Conservation (phyloP, 2,329 filamentous ascomycete species). For the Xylariaceae sp. region DNA sequence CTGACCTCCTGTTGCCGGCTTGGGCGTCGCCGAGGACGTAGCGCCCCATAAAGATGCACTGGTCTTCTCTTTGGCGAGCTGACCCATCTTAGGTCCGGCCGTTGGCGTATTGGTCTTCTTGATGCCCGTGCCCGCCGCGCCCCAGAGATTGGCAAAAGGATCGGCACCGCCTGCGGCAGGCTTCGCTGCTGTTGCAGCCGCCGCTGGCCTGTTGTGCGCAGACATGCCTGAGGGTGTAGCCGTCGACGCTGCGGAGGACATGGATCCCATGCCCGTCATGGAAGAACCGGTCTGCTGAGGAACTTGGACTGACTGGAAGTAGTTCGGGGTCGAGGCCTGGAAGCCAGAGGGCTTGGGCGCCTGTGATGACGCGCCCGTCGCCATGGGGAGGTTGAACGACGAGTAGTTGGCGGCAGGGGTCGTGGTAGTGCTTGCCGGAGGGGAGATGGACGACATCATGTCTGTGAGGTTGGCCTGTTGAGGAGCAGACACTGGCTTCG, state of each 20-base stretch:
- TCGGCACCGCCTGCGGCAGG: conserved; percentile 63
- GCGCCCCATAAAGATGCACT: conserved; percentile 91
- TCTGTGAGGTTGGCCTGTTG: conserved; percentile 77
- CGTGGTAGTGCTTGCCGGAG: conserved; percentile 55
- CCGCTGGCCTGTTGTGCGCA: conserved; percentile 41
- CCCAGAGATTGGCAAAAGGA: conserved; percentile 86
- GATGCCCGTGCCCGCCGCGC: conserved; percentile 65
- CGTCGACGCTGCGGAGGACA: conserved; percentile 19
- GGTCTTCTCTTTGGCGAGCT: conserved; percentile 97
- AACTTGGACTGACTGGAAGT: conserved; percentile 75
- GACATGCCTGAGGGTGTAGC: conserved; percentile 32
- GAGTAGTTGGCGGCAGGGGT: conserved; percentile 60
- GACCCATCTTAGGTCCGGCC: conserved; percentile 76
- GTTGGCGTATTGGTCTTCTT: conserved; percentile 65
- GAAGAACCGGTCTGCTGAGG: conserved; percentile 31
- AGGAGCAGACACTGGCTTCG: conserved; percentile 78
- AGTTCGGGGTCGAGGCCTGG: conserved; percentile 82
- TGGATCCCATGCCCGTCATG: conserved; percentile 14
- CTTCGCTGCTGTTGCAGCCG: conserved; percentile 44
- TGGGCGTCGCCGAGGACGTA: conserved; percentile 37
- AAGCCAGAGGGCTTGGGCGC: conserved; percentile 57
- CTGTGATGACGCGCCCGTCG: conserved; percentile 35
- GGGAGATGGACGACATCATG: conserved; percentile 79
- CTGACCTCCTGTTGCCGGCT: conserved; percentile 15
- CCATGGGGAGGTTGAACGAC: conserved; percentile 50